Evolutionary conservation across 768 basidiomycete genomes (phyloP), one percentile per base, ranked within the genome.

Genomic region (Leucocoprinus birnbaumii): DNA sequence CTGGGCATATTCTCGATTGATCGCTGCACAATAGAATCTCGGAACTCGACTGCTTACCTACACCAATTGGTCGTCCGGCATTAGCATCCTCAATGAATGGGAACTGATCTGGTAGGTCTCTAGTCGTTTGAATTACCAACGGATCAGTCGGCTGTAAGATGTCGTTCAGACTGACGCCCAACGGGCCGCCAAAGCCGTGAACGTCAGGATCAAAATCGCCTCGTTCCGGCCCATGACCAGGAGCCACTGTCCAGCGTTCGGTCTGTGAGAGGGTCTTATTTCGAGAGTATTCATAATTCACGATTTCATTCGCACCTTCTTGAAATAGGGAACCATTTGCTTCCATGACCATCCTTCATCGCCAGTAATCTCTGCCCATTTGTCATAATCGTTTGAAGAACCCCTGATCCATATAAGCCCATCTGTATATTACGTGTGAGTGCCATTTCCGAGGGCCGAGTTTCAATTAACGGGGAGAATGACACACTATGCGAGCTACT

Each of bases 301-400:
- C 5, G 31, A n/a, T 31, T 31, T 5, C 5, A 31, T 11, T 31
- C n/a, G 7, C 11, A 63, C 63, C 55, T 64, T 66, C 34, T 53
- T 46, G 27, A 62, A 43, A 45, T 63, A 66, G 9, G 61, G 63
- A n/a, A 55, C 34, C n/a, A 66, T 26, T 11, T 31, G 31, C 13
- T 63, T 50, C 65, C 65, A 67, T 10, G 62, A 60, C 66, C 66
- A 67, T 2, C 63, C 61, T 3, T 37, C 3, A 48, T 66, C 66
- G 4, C 61, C 61, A 11, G 62, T 57, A 25, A 62, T 22, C 13
- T 43, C 27, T 8, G 63, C 66, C 46, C 50, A 63, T 11, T 50
- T 55, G 50, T 67, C 59, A 47, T 55, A 67, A 49, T 67, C 63
- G 11, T 66, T 62, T 11, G 57, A 37, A 1, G 65, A 56, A 2